These are phyloP conservation scores for Kalaharituber pfeilii DNA, from an alignment of 2,329 filamentous ascomycete species.

Conservation along the genomic window DNA sequence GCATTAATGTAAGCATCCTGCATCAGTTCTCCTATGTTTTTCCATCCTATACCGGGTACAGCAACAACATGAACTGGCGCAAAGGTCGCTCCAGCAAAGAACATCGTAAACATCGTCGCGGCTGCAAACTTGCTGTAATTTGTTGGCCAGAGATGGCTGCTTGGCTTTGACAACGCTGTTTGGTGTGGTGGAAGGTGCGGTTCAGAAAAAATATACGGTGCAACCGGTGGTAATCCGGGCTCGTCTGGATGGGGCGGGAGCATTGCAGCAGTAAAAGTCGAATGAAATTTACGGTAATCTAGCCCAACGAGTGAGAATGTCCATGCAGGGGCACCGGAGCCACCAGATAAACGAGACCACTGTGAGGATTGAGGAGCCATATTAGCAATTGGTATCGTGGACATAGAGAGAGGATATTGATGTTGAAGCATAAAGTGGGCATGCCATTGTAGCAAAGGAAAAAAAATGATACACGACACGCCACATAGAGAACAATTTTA, in stretches of 20 bases:
- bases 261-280: conserved; percentile 17
- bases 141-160: conserved; percentile 58
- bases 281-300: conserved; percentile 22
- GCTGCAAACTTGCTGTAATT: conserved; percentile 80
- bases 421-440: too few relatives aligned
- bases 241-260: conserved; percentile 12
- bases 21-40: conserved; percentile 91
- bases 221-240: conserved; percentile 6
- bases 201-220: neutral
- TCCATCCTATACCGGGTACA: conserved; percentile 39
- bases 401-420: too few relatives aligned
- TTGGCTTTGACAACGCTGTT: conserved; percentile 17
- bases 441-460: too few relatives aligned
- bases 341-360: conserved; percentile 31
- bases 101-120: conserved; percentile 84
- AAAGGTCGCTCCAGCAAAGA: conserved; percentile 81
- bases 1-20: conserved; percentile 72
- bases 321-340: conserved; percentile 31
- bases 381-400: too few relatives aligned
- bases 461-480: too few relatives aligned
- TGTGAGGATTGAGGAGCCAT: too few relatives aligned
- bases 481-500: too few relatives aligned
- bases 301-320: conserved; percentile 30
- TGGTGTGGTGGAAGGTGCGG: neutral
- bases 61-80: conserved; percentile 79